A percentile compares a stretch with the other conserved stretches of the same genome.
phyloP scores from a whole-genome alignment of 192 early-diverging fungal genomes.

The Coemansia sp. region DNA sequence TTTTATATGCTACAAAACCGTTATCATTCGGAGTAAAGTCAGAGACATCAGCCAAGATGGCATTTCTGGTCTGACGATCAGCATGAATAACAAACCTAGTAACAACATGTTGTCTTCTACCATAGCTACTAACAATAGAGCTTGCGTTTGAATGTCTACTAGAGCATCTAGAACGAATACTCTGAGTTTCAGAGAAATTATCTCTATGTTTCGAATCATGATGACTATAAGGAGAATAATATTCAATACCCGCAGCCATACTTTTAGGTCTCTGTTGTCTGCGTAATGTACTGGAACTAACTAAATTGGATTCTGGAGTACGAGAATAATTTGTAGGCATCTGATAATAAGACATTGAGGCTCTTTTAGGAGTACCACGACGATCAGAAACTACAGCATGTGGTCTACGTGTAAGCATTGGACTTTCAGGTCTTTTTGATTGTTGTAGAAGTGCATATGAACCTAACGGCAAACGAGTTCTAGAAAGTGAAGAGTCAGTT shows the following conservation, averaged over 20 bases:
- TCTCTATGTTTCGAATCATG: constrained; percentile 13
- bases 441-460: constrained; percentile 24
- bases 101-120: constrained; percentile 30
- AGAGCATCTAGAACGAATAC: constrained; percentile 32
- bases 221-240: constrained; percentile 5
- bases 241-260: constrained; percentile 12
- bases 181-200: constrained; percentile 28
- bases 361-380: background rate
- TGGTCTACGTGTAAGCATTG: background rate
- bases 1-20: constrained; percentile 56
- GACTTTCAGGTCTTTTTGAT: background rate
- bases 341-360: background rate
- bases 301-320: background rate
- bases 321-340: constrained; percentile 5
- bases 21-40: constrained; percentile 51
- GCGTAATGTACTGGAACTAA: background rate
- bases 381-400: constrained; percentile 3
- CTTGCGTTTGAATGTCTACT: constrained; percentile 45
- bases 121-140: constrained; percentile 29
- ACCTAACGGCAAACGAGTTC: constrained; percentile 41
- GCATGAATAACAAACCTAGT: constrained; percentile 40
- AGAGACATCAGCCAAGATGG: constrained; percentile 29
- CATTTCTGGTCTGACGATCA: constrained; percentile 19
- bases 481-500: constrained; percentile 36
- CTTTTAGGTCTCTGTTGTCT: constrained; percentile 7